phyloP scores from a whole-genome alignment of 371 early-diverging fungal genomes.

The Mortierella sp. region DNA sequence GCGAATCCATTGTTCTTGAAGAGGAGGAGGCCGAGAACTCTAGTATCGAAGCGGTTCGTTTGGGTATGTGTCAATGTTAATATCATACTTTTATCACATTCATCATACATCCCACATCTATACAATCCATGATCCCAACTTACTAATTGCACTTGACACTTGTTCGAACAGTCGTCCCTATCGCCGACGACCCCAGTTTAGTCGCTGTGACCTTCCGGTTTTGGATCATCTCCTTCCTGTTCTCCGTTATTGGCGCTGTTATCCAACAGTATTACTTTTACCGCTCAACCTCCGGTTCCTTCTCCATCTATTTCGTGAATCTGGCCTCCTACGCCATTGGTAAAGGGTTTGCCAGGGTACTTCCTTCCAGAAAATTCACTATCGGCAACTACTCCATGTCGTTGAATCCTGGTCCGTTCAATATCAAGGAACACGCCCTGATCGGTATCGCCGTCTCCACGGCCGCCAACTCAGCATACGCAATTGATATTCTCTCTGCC shows the following conservation, averaged over 20 bases:
- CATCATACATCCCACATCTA: too few species aligned
- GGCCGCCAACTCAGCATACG: constrained; percentile 49
- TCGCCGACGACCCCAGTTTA: constrained; percentile 68
- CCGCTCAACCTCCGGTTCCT: constrained; percentile 49
- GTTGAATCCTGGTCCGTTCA: constrained; percentile 65
- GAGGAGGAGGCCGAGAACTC: constrained; percentile 36
- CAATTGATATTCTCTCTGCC: constrained; percentile 64
- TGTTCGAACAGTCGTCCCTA: constrained; percentile 54
- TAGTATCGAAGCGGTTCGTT: constrained; percentile 34
- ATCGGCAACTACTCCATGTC: constrained; percentile 24
- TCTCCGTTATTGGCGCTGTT: constrained; percentile 72
- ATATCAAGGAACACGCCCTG: constrained; percentile 65
- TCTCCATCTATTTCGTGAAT: constrained; percentile 55
- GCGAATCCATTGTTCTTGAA: constrained; percentile 4
- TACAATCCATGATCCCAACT: too few species aligned
- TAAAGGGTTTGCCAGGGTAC: constrained; percentile 31
- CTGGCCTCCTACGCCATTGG: constrained; percentile 55
- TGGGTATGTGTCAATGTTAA: too few species aligned
- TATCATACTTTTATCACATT: too few species aligned
- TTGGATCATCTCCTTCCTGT: constrained; percentile 73
- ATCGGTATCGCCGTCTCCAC: constrained; percentile 56
- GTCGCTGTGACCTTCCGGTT: constrained; percentile 78
- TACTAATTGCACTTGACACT: too few species aligned
- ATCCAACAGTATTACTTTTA: constrained; percentile 60
- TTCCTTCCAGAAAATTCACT: constrained; percentile 36